Percentiles rank a stretch among this genome's conserved stretches.
Conservation (phyloP, 2,329 filamentous ascomycete genomes). For the Aspergillus fijiensis region DNA sequence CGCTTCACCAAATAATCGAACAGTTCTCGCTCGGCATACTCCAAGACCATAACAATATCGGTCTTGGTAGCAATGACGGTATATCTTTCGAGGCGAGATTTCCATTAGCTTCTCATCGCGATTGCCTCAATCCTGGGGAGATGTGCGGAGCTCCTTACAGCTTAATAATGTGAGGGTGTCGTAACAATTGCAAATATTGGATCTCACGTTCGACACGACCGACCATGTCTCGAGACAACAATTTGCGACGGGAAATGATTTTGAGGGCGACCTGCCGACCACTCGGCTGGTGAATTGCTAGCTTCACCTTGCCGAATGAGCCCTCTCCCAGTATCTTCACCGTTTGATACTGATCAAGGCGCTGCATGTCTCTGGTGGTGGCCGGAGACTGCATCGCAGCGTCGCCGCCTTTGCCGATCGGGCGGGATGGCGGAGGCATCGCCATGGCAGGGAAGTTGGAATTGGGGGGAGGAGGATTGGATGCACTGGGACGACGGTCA, state of each 20-base stretch:
- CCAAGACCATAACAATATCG: slow-evolving; percentile 98
- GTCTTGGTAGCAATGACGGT: slow-evolving; percentile 92
- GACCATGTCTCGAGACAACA: slow-evolving; percentile 97
- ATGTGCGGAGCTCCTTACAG: slow-evolving; percentile 60
- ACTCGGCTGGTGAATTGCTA: slow-evolving; percentile 87
- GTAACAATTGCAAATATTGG: slow-evolving; percentile 90
- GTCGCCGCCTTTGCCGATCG: slow-evolving; percentile 31
- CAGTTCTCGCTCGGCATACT: slow-evolving; percentile 93
- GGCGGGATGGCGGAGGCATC: slow-evolving; percentile 38
- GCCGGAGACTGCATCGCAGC: slow-evolving; percentile 43
- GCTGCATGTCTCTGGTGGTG: slow-evolving; percentile 66
- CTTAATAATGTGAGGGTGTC: slow-evolving; percentile 99
- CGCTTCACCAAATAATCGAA: slow-evolving; percentile 98
- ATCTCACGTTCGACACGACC: slow-evolving; percentile 97
- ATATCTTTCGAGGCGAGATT: slow-evolving; percentile 57
- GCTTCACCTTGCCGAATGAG: slow-evolving; percentile 97
- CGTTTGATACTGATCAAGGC: slow-evolving; percentile 88
- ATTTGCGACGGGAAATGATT: slow-evolving; percentile 93
- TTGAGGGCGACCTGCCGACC: slow-evolving; percentile 96
- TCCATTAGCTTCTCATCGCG: slow-evolving; percentile 7
- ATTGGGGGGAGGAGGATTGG: slow-evolving; percentile 20
- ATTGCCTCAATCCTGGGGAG: background rate
- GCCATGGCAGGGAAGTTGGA: slow-evolving; percentile 37
- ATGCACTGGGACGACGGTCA: slow-evolving; percentile 22
- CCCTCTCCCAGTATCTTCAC: slow-evolving; percentile 90